Percentiles rank a stretch among this genome's conserved stretches.
phyloP scores from a whole-genome alignment of 2,329 filamentous ascomycete genomes.

The Ascochyta lentis region DNA sequence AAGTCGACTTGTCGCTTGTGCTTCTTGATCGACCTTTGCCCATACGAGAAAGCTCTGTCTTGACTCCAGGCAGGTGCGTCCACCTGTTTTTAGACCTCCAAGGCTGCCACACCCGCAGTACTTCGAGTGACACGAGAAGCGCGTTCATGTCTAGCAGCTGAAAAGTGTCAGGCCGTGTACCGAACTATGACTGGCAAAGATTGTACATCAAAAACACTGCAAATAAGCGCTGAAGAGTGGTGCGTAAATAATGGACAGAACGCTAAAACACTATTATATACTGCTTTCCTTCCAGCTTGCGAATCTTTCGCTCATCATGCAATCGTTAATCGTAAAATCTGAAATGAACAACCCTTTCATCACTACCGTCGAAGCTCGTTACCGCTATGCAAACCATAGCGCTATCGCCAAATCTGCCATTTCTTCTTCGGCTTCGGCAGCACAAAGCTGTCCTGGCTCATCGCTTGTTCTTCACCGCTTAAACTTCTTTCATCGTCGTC shows the following conservation, averaged over 20 bases:
- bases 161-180: too few relatives aligned
- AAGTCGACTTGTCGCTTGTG: background rate
- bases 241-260: background rate
- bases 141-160: too few relatives aligned
- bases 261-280: slow-evolving; percentile 9
- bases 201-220: too few relatives aligned
- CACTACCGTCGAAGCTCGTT: background rate
- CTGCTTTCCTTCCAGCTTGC: background rate
- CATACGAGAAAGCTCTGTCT: background rate
- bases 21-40: background rate
- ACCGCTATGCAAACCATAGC: background rate
- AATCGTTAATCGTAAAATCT: slow-evolving; percentile 7
- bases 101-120: too few relatives aligned
- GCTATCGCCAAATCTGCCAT: slow-evolving; percentile 48
- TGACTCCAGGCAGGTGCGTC: background rate
- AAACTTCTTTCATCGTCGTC: slow-evolving; percentile 32
- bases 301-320: slow-evolving; percentile 1
- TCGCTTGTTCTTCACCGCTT: slow-evolving; percentile 35
- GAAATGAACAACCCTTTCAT: background rate
- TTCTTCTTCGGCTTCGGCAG: slow-evolving; percentile 49
- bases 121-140: too few relatives aligned
- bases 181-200: too few relatives aligned
- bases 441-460: slow-evolving; percentile 43
- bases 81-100: too few relatives aligned
- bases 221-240: background rate